Evolutionary conservation across 495 filamentous ascomycete species (phyloP).

Genomic region (Podospora australis): DNA sequence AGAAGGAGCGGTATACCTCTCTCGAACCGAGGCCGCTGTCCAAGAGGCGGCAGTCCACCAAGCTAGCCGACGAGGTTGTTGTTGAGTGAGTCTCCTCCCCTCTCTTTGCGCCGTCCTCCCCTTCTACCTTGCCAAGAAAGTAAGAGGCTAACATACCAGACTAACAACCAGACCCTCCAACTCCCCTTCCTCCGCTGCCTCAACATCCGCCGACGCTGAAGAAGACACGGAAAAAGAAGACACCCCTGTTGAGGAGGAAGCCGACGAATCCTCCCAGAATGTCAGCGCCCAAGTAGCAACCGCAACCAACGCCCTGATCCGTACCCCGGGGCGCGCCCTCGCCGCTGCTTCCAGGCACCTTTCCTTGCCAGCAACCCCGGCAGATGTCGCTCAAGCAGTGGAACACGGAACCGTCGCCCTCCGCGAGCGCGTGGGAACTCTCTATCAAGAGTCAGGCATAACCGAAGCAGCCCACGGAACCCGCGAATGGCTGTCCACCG

Average conservation of each 20-base stretch:
- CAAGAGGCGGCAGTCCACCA: conserved; percentile 38
- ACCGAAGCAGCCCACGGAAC: conserved; percentile 50
- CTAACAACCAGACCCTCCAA: conserved; percentile 2
- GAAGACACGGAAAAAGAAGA: conserved; percentile 1
- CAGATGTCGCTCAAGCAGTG: conserved; percentile 74
- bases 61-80: conserved; percentile 41
- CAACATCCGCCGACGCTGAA: background rate
- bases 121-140: no score
- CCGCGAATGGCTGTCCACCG: conserved; percentile 61
- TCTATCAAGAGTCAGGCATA: conserved; percentile 45
- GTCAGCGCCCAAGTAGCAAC: conserved; percentile 6
- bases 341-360: conserved; percentile 41
- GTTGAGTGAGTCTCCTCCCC: conserved; percentile 33
- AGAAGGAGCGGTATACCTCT: conserved; percentile 53
- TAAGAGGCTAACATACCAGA: background rate
- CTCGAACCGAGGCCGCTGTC: conserved; percentile 13
- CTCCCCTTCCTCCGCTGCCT: background rate
- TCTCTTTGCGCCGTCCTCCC: no score
- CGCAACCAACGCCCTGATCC: conserved; percentile 42
- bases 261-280: conserved; percentile 5
- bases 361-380: conserved; percentile 74
- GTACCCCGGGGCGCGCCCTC: conserved; percentile 53
- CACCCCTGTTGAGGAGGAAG: conserved; percentile 1
- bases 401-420: conserved; percentile 65
- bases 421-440: conserved; percentile 43